A percentile compares a stretch with the other conserved stretches of the same genome.
These are phyloP conservation scores for Ophiostoma quercus DNA, from an alignment of 2,329 filamentous ascomycete genomes.

Conservation along the genomic window DNA sequence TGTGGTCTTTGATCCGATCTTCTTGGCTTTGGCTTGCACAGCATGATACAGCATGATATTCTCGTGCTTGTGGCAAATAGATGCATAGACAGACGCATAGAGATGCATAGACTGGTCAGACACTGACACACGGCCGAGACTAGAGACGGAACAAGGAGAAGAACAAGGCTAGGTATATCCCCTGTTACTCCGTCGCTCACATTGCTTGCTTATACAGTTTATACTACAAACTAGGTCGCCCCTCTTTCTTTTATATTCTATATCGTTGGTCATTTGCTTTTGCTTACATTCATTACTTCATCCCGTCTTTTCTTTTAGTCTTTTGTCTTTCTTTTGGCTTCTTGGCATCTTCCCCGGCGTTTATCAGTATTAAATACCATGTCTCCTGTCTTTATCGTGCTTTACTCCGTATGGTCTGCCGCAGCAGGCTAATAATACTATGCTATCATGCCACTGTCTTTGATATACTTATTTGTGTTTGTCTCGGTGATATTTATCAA, in stretches of 20 bases:
- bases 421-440: background rate
- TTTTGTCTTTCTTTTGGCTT: background rate
- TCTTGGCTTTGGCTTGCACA: background rate
- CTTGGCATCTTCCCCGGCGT: slow-evolving; percentile 2
- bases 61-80: background rate
- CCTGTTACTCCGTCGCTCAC: background rate
- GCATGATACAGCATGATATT: background rate
- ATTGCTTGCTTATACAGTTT: background rate
- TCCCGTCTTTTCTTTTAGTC: background rate
- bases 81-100: background rate
- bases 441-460: background rate
- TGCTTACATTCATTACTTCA: background rate
- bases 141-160: background rate
- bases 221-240: background rate
- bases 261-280: background rate
- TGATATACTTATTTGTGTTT: no score
- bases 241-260: background rate
- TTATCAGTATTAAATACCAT: slow-evolving; percentile 2
- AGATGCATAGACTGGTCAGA: background rate
- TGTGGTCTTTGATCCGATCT: background rate
- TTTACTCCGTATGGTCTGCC: background rate
- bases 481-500: no score
- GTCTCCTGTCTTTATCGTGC: background rate
- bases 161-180: background rate
- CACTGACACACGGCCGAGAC: background rate